These are phyloP conservation scores for Tetrahymena elliotti DNA, from an alignment of 73 alveolate species.

Conservation along the genomic window DNA sequence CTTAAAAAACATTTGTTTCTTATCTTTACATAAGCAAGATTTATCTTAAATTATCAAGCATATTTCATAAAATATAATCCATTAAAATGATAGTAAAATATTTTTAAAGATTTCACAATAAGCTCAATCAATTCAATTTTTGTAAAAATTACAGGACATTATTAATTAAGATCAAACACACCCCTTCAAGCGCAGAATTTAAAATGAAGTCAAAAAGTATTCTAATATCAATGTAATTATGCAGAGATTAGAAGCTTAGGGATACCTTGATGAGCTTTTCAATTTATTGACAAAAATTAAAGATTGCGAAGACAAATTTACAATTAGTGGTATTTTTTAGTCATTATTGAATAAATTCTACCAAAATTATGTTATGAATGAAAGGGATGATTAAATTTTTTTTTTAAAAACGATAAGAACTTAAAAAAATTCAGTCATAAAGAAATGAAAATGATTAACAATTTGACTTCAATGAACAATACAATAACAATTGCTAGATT, in stretches of 20 bases:
- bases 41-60: not conserved
- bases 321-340: not conserved
- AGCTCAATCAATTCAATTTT: not conserved
- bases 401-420: not conserved
- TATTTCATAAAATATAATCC: no score
- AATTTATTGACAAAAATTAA: not conserved
- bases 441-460: not conserved
- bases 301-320: not conserved
- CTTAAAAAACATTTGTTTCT: not conserved
- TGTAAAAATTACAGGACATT: not conserved
- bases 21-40: not conserved
- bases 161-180: not conserved
- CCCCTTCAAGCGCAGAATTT: not conserved
- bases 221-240: not conserved
- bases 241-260: not conserved
- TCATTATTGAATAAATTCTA: not conserved
- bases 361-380: not conserved
- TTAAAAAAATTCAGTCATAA: not conserved
- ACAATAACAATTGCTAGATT: not conserved
- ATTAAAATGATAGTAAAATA: not conserved
- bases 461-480: not conserved
- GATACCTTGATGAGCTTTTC: not conserved
- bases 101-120: not conserved
- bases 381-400: not conserved
- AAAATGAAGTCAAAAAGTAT: not conserved